Conservation (phyloP, 75 land plant genomes). For the Cupressus sempervirens region DNA sequence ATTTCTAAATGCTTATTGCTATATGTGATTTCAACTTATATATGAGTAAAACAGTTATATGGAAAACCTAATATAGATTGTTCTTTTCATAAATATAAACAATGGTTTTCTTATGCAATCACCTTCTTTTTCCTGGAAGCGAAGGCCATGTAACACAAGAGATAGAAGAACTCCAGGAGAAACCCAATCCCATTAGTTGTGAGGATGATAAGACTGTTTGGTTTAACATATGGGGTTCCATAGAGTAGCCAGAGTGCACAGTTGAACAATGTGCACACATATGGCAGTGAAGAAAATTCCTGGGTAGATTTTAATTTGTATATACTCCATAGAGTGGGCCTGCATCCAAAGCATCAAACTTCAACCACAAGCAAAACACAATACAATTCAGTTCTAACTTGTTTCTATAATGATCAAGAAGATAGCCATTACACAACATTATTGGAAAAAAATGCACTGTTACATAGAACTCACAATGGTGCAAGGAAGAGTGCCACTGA, state of each 20-base stretch:
- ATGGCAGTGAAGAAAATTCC: constrained; percentile 34
- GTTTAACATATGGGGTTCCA: constrained; percentile 24
- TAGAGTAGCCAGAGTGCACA: constrained; percentile 39
- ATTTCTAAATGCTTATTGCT: too few species aligned
- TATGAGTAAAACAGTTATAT: too few species aligned
- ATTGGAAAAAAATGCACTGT: not conserved
- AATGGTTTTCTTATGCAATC: not conserved
- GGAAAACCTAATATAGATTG: too few species aligned
- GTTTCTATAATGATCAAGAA: not conserved
- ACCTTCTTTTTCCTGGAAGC: constrained; percentile 19
- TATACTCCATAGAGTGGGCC: constrained; percentile 42
- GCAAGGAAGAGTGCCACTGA: not conserved
- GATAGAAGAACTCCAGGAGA: constrained; percentile 18
- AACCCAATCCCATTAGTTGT: constrained; percentile 23
- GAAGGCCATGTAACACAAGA: constrained; percentile 12
- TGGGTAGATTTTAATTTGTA: constrained; percentile 30
- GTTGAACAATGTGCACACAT: constrained; percentile 42
- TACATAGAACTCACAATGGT: not conserved
- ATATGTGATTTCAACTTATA: too few species aligned
- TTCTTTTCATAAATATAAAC: too few species aligned
- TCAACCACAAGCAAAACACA: not conserved
- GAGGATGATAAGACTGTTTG: constrained; percentile 23
- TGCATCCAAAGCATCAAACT: constrained; percentile 1
- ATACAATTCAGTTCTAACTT: not conserved
- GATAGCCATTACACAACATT: not conserved